Evolutionary conservation across 2,329 filamentous ascomycete species (phyloP), one percentile per base, ranked within the genome.

Genomic region (Didymella glomerata): DNA sequence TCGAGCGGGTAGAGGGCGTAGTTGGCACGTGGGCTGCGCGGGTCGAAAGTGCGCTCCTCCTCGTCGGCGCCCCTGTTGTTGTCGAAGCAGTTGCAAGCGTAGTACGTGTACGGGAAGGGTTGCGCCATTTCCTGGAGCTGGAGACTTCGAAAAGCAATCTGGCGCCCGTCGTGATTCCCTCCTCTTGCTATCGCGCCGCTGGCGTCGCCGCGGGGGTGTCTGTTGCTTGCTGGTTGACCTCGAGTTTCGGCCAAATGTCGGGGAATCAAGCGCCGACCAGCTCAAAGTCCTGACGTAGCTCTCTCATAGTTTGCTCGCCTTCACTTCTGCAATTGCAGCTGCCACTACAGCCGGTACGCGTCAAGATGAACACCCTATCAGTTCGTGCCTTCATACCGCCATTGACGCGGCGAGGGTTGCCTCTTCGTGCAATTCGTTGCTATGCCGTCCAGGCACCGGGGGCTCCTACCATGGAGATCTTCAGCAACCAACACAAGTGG

Each of bases 1-100:
- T 98, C 94, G 44, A 97, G 88, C 0, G 95, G 94, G 73, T 94
- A 97, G 30, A 99, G 83, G 66, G 92, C 93, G 82, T 92, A 98
- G 76, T 93, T 95, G 58, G 95, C 91, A 36, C 93, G 89, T 16
- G 91, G 86, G 61, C 89, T 88, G 68, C 90, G 88, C 2, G 95
- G 93, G 74, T 99, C 91, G 77, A 99, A 97, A 4, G 91, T 90
- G 62, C 85, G 84, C 58, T 92, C 91, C 65, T 92, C 90, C 59
- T 91, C 88, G 49, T 92, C 88, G 27, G 85, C 80, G 47, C 58
- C 66, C 14, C 64, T 44, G 73, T 80, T 78, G 52, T 76, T 77
- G 60, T 86, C 82, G 66, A 81, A 84, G 76, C 87, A 89, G 49
- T 86, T 85, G 74, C 87, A 89, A 18, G 86, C 85, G 73, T 89